Conservation (phyloP, 257 asterid species). For the Rauvolfia tetraphylla region DNA sequence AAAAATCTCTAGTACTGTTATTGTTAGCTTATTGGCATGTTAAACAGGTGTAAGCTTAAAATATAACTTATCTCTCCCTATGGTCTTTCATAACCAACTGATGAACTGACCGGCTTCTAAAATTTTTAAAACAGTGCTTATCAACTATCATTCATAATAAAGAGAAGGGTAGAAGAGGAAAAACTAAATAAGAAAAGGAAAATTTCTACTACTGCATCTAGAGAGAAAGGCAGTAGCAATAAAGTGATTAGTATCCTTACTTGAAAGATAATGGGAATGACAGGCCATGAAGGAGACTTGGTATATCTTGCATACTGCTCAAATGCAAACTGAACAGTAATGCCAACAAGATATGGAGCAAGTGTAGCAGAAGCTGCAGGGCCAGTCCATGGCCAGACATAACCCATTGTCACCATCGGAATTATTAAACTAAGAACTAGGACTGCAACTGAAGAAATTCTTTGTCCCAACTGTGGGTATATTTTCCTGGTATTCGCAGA, state of each 20-base stretch:
- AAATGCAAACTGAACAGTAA: constrained; percentile 77
- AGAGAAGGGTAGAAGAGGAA: background rate
- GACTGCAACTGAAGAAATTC: constrained; percentile 72
- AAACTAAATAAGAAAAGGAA: background rate
- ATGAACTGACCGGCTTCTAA: background rate
- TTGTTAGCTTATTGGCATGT: background rate
- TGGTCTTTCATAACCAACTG: background rate
- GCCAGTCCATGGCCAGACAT: constrained; percentile 99
- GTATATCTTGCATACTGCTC: constrained; percentile 76
- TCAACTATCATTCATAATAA: background rate
- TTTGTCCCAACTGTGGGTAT: constrained; percentile 51
- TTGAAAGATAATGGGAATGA: constrained; percentile 80
- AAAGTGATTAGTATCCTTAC: constrained; percentile 38
- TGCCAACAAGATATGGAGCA: constrained; percentile 95
- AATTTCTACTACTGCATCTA: background rate
- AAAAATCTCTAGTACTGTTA: background rate
- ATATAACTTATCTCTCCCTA: no score
- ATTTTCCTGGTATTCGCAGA: constrained; percentile 29
- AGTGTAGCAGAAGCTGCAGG: constrained; percentile 99
- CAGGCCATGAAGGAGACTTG: constrained; percentile 79
- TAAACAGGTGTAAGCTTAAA: background rate
- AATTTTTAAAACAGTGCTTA: background rate
- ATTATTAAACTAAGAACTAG: constrained; percentile 73
- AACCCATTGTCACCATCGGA: constrained; percentile 93
- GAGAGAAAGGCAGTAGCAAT: background rate